phyloP scores from a whole-genome alignment of 768 basidiomycete species.

The Antrodiella citrinella region DNA sequence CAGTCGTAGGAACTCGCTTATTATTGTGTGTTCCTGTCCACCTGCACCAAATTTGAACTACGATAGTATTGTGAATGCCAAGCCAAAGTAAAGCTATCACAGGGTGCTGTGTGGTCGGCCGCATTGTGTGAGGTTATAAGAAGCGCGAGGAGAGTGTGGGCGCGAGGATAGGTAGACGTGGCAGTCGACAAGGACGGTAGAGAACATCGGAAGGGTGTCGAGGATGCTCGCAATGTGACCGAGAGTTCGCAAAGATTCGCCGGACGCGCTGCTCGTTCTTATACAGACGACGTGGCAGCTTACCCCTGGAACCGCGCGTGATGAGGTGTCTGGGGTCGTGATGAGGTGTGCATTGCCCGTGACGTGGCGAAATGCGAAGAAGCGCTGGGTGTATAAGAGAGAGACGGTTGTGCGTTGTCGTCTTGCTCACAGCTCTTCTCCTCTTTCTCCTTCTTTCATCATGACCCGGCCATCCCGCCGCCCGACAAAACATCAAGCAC shows the following conservation, averaged over 20 bases:
- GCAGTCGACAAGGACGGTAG: no score
- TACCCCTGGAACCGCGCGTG: no score
- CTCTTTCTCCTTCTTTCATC: constrained; percentile 1
- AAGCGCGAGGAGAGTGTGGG: no score
- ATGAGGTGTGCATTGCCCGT: neutral
- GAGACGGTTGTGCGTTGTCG: neutral
- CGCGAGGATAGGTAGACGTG: neutral
- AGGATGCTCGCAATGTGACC: neutral
- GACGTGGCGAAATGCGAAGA: neutral
- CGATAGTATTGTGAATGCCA: no score
- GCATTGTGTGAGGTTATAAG: no score
- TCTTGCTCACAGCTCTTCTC: neutral
- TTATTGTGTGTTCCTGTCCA: no score
- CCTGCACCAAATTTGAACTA: no score
- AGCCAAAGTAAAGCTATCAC: no score
- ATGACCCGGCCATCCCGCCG: constrained; percentile 22
- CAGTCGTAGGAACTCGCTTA: no score
- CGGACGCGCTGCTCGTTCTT: no score
- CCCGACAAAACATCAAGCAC: constrained; percentile 52
- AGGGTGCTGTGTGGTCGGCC: no score
- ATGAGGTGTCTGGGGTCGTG: neutral
- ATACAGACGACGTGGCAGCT: neutral
- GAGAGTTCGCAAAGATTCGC: neutral
- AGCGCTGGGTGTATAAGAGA: neutral
- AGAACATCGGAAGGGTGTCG: no score